Evolutionary conservation across 352 stramenopile genomes (phyloP), one percentile per base, ranked within the genome.

Genomic region (Phytophthora pini): DNA sequence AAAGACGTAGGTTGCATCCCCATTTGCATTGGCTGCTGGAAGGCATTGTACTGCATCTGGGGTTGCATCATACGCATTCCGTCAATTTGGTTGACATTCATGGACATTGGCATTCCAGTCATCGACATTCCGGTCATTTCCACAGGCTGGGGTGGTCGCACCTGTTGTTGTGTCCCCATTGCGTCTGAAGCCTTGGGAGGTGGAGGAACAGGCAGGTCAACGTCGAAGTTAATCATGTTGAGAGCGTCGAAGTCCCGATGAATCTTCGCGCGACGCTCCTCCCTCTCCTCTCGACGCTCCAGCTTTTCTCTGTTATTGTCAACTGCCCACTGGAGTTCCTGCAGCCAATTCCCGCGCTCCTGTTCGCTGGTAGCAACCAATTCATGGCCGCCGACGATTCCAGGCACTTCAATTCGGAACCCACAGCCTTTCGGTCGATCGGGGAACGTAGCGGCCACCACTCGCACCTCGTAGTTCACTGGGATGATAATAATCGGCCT

Each of bases 171-270:
- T 20, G 9, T 13, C 3, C 31, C 31, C 31, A 36, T 36, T 73
- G 63, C 32, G 45, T 48, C 51, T 34, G 20, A 24, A 5, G 20
- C 15, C 27, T 68, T 72, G 9, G 31, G 2, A 4, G 63, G 47
- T n/a, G 49, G 17, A 34, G 41, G n/a, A 5, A 45, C 26, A 0
- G 61, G 45, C n/a, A 70, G 50, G 7, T 70, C 51, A 12, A 90
- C 76, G 45, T 90, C 83, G 39, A 92, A 92, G 20, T 80, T 88
- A 47, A 94, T 94, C 82, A 94, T 92, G 60, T 94, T 85, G 58
- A 90, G 66, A 41, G 82, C 80, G 27, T 79, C 80, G 61, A 92
- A 94, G 34, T 77, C 73, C 1, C 77, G 70, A 38, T 90, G 79
- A 32, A 91, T 80, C 24, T 80, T 64, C 17, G 78, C 34, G 9